phyloP scores from a whole-genome alignment of 208 protist species.

The Trypanosoma melophagium region DNA sequence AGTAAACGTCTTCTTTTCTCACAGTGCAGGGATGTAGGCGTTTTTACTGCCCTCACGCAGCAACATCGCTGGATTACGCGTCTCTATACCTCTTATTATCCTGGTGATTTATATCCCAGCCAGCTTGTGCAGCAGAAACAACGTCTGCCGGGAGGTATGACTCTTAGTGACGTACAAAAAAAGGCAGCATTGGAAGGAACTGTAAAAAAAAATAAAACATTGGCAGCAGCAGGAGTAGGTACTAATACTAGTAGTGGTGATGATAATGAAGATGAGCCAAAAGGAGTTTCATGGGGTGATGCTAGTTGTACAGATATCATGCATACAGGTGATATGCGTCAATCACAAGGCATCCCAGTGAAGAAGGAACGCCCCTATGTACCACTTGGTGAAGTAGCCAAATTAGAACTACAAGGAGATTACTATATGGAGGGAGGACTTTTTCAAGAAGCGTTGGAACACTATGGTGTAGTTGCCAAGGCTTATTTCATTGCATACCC shows the following conservation, averaged over 20 bases:
- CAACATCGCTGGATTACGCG: slow-evolving; percentile 65
- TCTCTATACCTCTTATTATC: slow-evolving; percentile 87
- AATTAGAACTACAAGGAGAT: slow-evolving; percentile 85
- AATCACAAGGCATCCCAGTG: not conserved
- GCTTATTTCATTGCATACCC: slow-evolving; percentile 84
- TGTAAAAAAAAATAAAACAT: too few species aligned
- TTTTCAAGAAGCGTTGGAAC: slow-evolving; percentile 85
- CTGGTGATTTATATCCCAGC: slow-evolving; percentile 68
- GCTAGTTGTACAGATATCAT: slow-evolving; percentile 67
- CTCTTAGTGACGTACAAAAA: not conserved
- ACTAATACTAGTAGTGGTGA: not conserved
- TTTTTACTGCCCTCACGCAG: slow-evolving; percentile 32
- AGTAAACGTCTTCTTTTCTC: slow-evolving; percentile 5
- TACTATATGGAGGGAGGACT: slow-evolving; percentile 82
- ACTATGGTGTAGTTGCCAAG: slow-evolving; percentile 88
- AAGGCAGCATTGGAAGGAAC: not conserved
- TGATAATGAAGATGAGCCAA: slow-evolving; percentile 4
- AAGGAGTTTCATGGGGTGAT: slow-evolving; percentile 62
- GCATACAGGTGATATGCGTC: slow-evolving; percentile 15
- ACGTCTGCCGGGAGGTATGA: slow-evolving; percentile 51
- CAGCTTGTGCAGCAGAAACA: slow-evolving; percentile 66
- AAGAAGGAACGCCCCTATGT: slow-evolving; percentile 51
- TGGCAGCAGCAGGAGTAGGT: not conserved
- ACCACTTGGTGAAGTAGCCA: slow-evolving; percentile 78
- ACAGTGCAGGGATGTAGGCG: not conserved